These are phyloP conservation scores for Kurtzmaniella natalensis DNA, from an alignment of 1,139 yeast genomes.

Conservation along the genomic window DNA sequence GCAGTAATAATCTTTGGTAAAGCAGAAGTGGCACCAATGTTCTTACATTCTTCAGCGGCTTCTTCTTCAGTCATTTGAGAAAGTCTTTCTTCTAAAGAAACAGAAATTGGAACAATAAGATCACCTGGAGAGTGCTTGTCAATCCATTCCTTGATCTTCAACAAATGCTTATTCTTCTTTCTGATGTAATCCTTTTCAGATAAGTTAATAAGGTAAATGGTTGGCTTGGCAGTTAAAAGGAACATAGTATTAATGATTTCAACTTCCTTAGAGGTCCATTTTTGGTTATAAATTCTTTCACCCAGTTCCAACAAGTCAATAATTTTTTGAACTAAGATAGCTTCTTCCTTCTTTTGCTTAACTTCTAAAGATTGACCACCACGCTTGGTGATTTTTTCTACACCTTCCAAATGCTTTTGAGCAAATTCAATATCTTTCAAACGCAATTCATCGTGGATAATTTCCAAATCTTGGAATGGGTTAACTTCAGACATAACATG, in stretches of 20 bases:
- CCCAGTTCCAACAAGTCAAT: slow-evolving; percentile 76
- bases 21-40: slow-evolving; percentile 77
- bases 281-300: slow-evolving; percentile 85
- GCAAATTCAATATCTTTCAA: slow-evolving; percentile 96
- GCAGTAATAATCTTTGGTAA: slow-evolving; percentile 82
- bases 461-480: slow-evolving; percentile 92
- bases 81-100: slow-evolving; percentile 87
- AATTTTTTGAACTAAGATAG: slow-evolving; percentile 71
- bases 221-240: slow-evolving; percentile 91
- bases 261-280: slow-evolving; percentile 87
- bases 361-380: slow-evolving; percentile 97
- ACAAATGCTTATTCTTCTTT: slow-evolving; percentile 94
- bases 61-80: slow-evolving; percentile 90
- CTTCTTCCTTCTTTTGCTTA: slow-evolving; percentile 91
- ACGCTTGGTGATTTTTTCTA: slow-evolving; percentile 81
- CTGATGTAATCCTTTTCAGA: slow-evolving; percentile 93
- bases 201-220: slow-evolving; percentile 89
- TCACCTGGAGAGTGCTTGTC: slow-evolving; percentile 94
- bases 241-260: slow-evolving; percentile 84
- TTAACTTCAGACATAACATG: slow-evolving; percentile 98
- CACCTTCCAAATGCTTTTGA: slow-evolving; percentile 80
- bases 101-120: slow-evolving; percentile 88
- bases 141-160: slow-evolving; percentile 94
- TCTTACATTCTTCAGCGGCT: slow-evolving; percentile 86
- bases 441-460: slow-evolving; percentile 87